Evolutionary conservation across 163 green algal genomes (phyloP), one percentile per base, ranked within the genome.

Genomic region (Prototheca wickerhamii): DNA sequence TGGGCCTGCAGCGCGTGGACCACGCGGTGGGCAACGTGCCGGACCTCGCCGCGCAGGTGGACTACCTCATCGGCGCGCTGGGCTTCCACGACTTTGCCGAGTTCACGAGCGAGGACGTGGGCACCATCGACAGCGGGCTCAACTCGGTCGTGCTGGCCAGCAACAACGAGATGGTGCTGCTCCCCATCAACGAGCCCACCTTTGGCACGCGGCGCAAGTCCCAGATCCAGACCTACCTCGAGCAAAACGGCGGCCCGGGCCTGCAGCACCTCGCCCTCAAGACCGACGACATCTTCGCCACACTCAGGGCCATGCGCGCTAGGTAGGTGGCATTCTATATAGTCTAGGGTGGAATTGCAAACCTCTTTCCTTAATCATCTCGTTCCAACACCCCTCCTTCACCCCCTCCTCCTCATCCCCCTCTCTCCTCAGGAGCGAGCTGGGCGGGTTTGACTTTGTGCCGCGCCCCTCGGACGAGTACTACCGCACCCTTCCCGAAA

Each of bases 31-130:
- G 93, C 61, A 98, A 98, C 69, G 86, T 96, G 34, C 77, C 60
- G 7, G 58, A 93, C 33, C 81, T 98, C 42, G 31, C 84, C 4
- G 70, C 86, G 55, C 61, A 79, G 3, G 73, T 94, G 25, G 72
- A 91, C n/a, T 95, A 97, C 70, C 80, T 98, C 30, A 73, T 69
- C 4, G 60, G 56, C 2, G 80, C 85, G 58, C 85, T 81, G 57
- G 83, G 93, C 40, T 95, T 97, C 70, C 93, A 99, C 71, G 89
- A 98, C 65, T 99, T 99, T 84, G 91, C 93, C 2, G 93, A 99
- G 76, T 99, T 99, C 71, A 87, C 83, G 4, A 85, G 91, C 1
- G 90, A 95, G 64, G 89, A 96, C 61, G 88, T 97, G 46, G 90
- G 90, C 60, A 97, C 90, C 2, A 61, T 95, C 28, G 87, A 97